A percentile compares a stretch with the other conserved stretches of the same genome.
These are phyloP conservation scores for Betula pendula DNA, from an alignment of 306 rosid species.

Conservation along the genomic window DNA sequence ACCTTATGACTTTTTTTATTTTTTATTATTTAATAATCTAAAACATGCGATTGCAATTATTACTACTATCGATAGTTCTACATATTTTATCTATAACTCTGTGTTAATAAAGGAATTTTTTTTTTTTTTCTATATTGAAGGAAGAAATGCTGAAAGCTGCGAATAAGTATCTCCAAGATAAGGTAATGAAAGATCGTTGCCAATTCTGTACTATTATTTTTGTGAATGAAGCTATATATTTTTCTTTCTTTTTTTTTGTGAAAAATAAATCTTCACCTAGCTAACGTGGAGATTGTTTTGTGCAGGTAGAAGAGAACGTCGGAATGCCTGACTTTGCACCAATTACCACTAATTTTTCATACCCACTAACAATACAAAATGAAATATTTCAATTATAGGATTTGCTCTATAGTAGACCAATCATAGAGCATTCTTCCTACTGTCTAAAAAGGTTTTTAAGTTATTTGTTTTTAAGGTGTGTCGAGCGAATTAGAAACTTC, in stretches of 20 bases:
- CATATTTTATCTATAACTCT: neutral
- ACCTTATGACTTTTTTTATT: neutral
- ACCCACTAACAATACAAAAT: slow-evolving; percentile 57
- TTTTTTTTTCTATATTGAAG: slow-evolving; percentile 28
- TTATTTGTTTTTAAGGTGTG: neutral
- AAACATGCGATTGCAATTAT: neutral
- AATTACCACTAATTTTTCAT: slow-evolving; percentile 38
- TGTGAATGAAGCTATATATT: neutral
- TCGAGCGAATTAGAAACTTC: slow-evolving; percentile 9
- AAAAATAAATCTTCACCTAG: neutral
- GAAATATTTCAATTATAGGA: slow-evolving; percentile 55
- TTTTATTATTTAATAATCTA: neutral
- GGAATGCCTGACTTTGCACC: slow-evolving; percentile 39
- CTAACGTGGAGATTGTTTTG: slow-evolving; percentile 1
- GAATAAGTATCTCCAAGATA: slow-evolving; percentile 54
- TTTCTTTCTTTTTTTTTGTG: neutral
- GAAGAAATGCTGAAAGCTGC: slow-evolving; percentile 62
- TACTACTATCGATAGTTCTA: neutral
- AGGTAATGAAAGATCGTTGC: slow-evolving; percentile 35
- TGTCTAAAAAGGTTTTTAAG: neutral
- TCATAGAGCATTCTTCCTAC: neutral
- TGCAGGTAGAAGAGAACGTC: slow-evolving; percentile 60
- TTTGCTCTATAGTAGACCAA: neutral
- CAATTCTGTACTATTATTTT: neutral
- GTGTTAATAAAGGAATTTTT: neutral